Evolutionary conservation across 2,329 filamentous ascomycete species (phyloP).

Genomic region (Aureobasidium sp.): DNA sequence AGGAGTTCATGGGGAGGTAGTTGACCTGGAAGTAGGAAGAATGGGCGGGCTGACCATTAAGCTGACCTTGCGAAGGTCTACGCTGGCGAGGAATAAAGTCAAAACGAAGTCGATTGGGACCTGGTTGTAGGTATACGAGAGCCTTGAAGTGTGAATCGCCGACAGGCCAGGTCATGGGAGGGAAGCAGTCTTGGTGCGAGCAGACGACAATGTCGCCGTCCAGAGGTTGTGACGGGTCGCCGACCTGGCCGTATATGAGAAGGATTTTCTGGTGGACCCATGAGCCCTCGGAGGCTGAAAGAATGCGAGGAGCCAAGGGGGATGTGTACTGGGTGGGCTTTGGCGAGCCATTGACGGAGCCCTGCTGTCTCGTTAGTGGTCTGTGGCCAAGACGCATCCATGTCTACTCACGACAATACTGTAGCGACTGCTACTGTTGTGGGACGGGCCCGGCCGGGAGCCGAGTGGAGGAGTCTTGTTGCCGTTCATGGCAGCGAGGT

Average conservation of each 20-base stretch:
- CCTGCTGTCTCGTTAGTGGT: conserved; percentile 17
- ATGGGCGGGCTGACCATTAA: conserved; percentile 69
- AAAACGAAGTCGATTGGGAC: conserved; percentile 79
- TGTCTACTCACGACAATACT: conserved; percentile 43
- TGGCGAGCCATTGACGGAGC: conserved; percentile 39
- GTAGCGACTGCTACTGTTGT: conserved; percentile 44
- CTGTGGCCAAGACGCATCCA: not conserved
- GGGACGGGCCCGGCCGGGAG: conserved; percentile 19
- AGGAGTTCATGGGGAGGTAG: conserved; percentile 70
- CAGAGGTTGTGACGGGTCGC: conserved; percentile 61
- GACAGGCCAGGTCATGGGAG: conserved; percentile 78
- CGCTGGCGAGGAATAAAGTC: conserved; percentile 53
- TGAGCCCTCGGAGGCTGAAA: conserved; percentile 72
- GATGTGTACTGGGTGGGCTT: conserved; percentile 49
- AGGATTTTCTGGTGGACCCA: conserved; percentile 93
- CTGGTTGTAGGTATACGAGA: conserved; percentile 81
- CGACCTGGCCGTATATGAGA: conserved; percentile 73
- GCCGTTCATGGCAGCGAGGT: conserved; percentile 52
- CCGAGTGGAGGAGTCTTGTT: conserved; percentile 34
- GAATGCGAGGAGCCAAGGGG: conserved; percentile 70
- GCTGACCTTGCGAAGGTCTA: conserved; percentile 37
- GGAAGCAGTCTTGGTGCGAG: conserved; percentile 80
- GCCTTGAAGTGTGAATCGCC: conserved; percentile 86
- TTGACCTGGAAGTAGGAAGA: conserved; percentile 75
- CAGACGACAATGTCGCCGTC: conserved; percentile 75